A percentile compares a stretch with the other conserved stretches of the same genome.
These are phyloP conservation scores for Xylaria sp. DNA, from an alignment of 495 filamentous ascomycete genomes.

Conservation along the genomic window DNA sequence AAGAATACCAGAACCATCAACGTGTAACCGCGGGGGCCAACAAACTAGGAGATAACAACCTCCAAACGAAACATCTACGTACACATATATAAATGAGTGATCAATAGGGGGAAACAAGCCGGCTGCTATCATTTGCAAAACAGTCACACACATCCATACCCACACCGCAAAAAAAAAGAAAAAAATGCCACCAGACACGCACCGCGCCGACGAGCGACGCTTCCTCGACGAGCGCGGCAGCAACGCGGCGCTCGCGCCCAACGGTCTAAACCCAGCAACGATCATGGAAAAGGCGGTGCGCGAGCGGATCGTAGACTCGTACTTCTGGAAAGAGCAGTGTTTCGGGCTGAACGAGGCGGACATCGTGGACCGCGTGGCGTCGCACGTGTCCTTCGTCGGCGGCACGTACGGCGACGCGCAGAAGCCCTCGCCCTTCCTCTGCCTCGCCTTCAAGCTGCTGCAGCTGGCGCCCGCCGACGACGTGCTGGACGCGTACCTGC, in stretches of 20 bases:
- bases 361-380: conserved; percentile 84
- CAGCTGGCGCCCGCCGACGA: conserved; percentile 82
- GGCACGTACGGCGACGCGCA: conserved; percentile 83
- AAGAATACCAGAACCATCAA: not conserved
- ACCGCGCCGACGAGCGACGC: conserved; percentile 75
- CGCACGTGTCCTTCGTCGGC: conserved; percentile 79
- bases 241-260: conserved; percentile 56
- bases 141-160: too few species aligned
- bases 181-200: conserved; percentile 43
- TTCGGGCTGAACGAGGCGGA: conserved; percentile 92
- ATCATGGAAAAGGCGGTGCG: conserved; percentile 92
- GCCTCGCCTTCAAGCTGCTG: conserved; percentile 91
- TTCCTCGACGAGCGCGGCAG: conserved; percentile 80
- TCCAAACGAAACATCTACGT: too few species aligned
- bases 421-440: conserved; percentile 90
- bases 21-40: not conserved
- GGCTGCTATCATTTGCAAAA: too few species aligned
- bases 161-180: too few species aligned
- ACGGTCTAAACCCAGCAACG: conserved; percentile 84
- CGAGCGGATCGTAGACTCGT: conserved; percentile 90
- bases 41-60: not conserved
- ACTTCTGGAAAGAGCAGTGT: conserved; percentile 99
- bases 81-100: too few species aligned
- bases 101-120: not conserved
- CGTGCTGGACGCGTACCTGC: conserved; percentile 81